Conservation (phyloP, 805 yeast species). For the Kodamaea neixiangensis region DNA sequence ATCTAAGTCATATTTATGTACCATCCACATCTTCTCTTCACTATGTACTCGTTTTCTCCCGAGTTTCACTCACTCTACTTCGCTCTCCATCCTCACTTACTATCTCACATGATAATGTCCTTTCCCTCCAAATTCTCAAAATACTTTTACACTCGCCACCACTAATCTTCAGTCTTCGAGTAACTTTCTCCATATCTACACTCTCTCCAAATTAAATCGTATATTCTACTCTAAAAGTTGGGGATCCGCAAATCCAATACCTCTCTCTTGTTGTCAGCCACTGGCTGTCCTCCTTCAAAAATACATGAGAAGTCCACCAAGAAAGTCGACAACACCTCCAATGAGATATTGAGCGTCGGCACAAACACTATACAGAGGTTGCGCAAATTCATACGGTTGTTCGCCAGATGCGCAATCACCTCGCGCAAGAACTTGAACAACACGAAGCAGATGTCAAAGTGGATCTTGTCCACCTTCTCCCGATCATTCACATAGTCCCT, state of each 20-base stretch:
- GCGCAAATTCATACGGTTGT: conserved; percentile 81
- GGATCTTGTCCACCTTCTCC: conserved; percentile 50
- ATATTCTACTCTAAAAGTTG: conserved; percentile 28
- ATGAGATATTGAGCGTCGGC: conserved; percentile 72
- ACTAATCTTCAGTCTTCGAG: no score
- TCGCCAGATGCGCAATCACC: conserved; percentile 58
- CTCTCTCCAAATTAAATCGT: no score
- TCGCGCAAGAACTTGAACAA: conserved; percentile 68
- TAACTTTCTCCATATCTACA: no score
- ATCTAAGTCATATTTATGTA: no score
- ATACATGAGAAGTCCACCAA: conserved; percentile 63
- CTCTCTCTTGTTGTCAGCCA: conserved; percentile 45
- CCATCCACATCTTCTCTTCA: no score
- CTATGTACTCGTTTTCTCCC: no score
- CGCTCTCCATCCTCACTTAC: no score
- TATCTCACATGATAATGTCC: no score
- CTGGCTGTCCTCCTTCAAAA: conserved; percentile 54
- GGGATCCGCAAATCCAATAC: conserved; percentile 57
- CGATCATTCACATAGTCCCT: conserved; percentile 33
- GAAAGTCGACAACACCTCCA: conserved; percentile 58
- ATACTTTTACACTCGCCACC: no score
- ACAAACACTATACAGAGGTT: conserved; percentile 81
- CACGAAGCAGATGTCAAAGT: conserved; percentile 60
- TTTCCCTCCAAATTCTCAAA: no score
- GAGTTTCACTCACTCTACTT: no score